phyloP scores from a whole-genome alignment of 306 rosid species.

The Begonia loranthoides region DNA sequence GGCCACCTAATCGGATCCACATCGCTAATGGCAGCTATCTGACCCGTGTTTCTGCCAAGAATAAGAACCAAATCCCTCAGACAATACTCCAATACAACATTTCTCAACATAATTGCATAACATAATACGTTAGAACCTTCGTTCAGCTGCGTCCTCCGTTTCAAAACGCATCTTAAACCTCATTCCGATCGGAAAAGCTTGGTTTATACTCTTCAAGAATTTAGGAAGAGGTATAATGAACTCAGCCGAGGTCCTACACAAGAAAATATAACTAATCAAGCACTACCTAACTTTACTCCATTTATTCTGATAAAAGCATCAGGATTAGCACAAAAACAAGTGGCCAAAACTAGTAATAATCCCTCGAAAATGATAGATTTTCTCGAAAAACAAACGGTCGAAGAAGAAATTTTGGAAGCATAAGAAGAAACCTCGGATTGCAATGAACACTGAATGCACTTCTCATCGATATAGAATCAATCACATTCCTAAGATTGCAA shows the following conservation, averaged over 20 bases:
- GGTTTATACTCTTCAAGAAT: conserved; percentile 52
- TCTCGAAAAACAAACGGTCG: not conserved
- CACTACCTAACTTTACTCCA: too few relatives aligned
- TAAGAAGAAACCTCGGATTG: conserved; percentile 59
- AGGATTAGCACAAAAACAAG: too few relatives aligned
- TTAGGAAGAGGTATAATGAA: conserved; percentile 60
- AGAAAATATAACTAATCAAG: too few relatives aligned
- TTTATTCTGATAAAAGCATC: too few relatives aligned
- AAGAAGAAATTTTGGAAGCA: not conserved
- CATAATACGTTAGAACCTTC: conserved; percentile 38
- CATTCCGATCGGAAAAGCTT: conserved; percentile 67
- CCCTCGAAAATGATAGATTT: too few relatives aligned
- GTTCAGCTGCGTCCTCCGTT: conserved; percentile 78
- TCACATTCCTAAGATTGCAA: conserved; percentile 43
- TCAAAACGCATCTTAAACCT: conserved; percentile 87
- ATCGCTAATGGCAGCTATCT: conserved; percentile 56
- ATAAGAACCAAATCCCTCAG: not conserved
- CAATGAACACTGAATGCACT: conserved; percentile 56
- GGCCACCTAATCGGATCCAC: conserved; percentile 84
- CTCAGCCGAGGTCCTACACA: conserved; percentile 60
- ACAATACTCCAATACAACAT: not conserved
- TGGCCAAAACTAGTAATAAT: too few relatives aligned
- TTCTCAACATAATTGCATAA: conserved; percentile 2
- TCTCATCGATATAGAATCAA: conserved; percentile 49
- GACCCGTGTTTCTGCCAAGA: conserved; percentile 56